Percentiles rank a stretch among this genome's conserved stretches.
Conservation (phyloP, 192 early-diverging fungal species). For the Phlyctochytrium bullatum region DNA sequence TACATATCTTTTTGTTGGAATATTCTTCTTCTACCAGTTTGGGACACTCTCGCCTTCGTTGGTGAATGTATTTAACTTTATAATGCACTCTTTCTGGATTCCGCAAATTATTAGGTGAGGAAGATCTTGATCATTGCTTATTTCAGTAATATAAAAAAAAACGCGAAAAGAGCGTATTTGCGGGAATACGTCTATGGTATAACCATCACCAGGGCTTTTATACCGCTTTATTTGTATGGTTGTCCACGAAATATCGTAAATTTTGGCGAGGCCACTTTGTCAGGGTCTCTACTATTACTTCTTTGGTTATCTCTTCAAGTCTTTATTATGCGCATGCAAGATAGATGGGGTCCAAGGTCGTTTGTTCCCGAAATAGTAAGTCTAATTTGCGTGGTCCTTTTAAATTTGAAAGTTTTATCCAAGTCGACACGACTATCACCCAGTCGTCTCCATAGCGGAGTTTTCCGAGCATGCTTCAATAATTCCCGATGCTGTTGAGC, state of each 20-base stretch:
- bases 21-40: constrained; percentile 63
- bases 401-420: constrained; percentile 7
- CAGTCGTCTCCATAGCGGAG: no score
- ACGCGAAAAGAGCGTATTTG: constrained; percentile 57
- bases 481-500: neutral
- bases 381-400: constrained; percentile 3
- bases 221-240: constrained; percentile 62
- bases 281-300: constrained; percentile 43
- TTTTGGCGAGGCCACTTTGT: constrained; percentile 47
- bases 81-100: constrained; percentile 72
- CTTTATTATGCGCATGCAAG: constrained; percentile 60
- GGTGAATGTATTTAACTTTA: constrained; percentile 40
- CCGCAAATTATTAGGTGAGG: constrained; percentile 67
- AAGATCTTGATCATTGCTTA: neutral
- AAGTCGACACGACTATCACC: constrained; percentile 21
- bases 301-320: constrained; percentile 61
- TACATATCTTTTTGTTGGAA: constrained; percentile 52
- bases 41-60: constrained; percentile 45
- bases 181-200: constrained; percentile 59
- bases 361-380: constrained; percentile 67
- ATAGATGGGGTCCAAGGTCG: constrained; percentile 65
- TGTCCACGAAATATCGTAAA: constrained; percentile 60
- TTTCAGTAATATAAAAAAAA: constrained; percentile 58
- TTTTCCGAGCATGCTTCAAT: no score
- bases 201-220: constrained; percentile 49